Evolutionary conservation across 2,329 filamentous ascomycete species (phyloP).

Genomic region (Simplicillium aogashimaense): DNA sequence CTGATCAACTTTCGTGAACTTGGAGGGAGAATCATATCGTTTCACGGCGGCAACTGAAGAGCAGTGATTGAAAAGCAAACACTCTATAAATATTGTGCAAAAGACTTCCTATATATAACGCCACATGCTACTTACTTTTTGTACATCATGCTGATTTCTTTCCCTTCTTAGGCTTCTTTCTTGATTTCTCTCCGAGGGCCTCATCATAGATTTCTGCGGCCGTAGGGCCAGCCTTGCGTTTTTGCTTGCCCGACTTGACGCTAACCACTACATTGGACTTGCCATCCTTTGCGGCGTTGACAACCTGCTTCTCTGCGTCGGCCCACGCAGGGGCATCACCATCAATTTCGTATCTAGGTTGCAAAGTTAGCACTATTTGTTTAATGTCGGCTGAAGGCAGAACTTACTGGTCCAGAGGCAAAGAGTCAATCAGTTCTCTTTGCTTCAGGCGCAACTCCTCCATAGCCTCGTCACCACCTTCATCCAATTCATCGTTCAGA

Average conservation of each 20-base stretch:
- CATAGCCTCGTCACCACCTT: conserved; percentile 70
- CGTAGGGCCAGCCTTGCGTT: conserved; percentile 60
- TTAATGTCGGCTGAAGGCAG: not conserved
- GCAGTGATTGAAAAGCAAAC: no score
- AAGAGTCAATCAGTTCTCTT: conserved; percentile 77
- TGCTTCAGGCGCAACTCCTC: conserved; percentile 67
- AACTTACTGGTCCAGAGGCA: conserved; percentile 65
- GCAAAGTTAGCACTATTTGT: not conserved
- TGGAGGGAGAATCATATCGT: no score
- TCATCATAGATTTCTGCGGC: conserved; percentile 55
- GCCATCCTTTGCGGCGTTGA: conserved; percentile 42
- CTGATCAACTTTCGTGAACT: no score
- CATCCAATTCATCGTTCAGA: conserved; percentile 74
- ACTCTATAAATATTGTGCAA: no score
- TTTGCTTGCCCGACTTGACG: conserved; percentile 67
- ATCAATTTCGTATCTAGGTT: conserved; percentile 52
- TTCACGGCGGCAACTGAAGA: not conserved
- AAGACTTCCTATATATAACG: not conserved
- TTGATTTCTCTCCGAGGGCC: conserved; percentile 44
- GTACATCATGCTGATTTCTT: conserved; percentile 17
- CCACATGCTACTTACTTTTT: conserved; percentile 1
- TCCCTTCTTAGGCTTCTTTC: conserved; percentile 43
- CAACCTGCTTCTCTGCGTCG: conserved; percentile 67
- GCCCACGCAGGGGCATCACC: conserved; percentile 52
- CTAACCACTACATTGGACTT: conserved; percentile 59